phyloP scores from a whole-genome alignment of 1,284 basidiomycete species.

The Apiotrichum sp. region DNA sequence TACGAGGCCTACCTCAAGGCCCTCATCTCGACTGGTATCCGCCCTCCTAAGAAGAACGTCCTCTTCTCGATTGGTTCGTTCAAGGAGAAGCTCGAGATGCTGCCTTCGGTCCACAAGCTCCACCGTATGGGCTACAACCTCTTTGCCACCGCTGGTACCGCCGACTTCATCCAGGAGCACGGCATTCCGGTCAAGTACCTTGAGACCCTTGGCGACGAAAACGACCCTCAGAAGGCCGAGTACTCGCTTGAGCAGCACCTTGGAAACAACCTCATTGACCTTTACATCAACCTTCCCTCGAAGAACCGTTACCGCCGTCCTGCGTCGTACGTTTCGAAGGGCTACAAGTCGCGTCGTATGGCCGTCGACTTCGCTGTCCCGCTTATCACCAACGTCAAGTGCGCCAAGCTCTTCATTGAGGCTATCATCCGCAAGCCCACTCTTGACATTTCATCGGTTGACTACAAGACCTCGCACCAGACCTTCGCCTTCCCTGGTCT shows the following conservation, averaged over 20 bases:
- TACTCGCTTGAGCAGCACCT: constrained; percentile 92
- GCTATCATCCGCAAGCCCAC: constrained; percentile 81
- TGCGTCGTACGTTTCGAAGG: constrained; percentile 93
- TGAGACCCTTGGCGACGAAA: constrained; percentile 72
- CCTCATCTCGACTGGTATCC: constrained; percentile 90
- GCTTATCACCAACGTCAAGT: constrained; percentile 97
- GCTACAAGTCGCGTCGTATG: constrained; percentile 94
- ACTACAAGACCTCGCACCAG: constrained; percentile 90
- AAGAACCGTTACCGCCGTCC: constrained; percentile 97
- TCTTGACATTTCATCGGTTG: constrained; percentile 81
- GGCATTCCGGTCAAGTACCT: constrained; percentile 66
- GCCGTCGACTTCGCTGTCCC: constrained; percentile 99
- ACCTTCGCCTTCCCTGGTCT: constrained; percentile 90
- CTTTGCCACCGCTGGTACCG: constrained; percentile 93
- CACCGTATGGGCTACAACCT: constrained; percentile 90
- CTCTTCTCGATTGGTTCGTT: constrained; percentile 64
- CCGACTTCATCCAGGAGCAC: constrained; percentile 80
- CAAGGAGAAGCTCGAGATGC: constrained; percentile 94
- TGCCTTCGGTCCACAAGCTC: constrained; percentile 95
- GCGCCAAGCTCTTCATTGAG: constrained; percentile 93
- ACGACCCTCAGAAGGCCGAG: constrained; percentile 81
- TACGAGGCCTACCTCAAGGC: constrained; percentile 98
- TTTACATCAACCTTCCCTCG: constrained; percentile 98
- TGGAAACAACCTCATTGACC: constrained; percentile 92
- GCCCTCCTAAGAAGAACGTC: constrained; percentile 65